Evolutionary conservation across 441 rosid genomes (phyloP).

Genomic region (Croton laevigatus): DNA sequence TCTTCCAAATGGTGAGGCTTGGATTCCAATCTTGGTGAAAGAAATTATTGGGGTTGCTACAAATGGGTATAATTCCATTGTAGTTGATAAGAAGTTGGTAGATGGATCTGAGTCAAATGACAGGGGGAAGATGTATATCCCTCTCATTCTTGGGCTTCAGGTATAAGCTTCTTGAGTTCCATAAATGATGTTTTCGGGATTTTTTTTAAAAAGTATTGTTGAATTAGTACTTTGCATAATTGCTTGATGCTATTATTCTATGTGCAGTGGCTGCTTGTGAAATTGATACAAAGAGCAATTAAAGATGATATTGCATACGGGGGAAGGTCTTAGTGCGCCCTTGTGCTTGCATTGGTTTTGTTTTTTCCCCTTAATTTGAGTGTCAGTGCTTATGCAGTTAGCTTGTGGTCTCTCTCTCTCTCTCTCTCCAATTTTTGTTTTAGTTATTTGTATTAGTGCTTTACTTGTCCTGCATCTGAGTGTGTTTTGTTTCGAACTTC

Average conservation of each 20-base stretch:
- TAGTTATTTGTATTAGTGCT: neutral
- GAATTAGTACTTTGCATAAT: neutral
- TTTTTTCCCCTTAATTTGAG: too few species aligned
- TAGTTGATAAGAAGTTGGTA: slow-evolving; percentile 75
- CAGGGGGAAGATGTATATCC: slow-evolving; percentile 60
- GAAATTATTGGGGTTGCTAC: slow-evolving; percentile 65
- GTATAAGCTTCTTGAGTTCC: slow-evolving; percentile 26
- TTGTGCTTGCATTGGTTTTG: neutral
- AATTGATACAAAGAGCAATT: slow-evolving; percentile 67
- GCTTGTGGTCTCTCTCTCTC: neutral
- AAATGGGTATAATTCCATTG: slow-evolving; percentile 48
- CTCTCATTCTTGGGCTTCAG: slow-evolving; percentile 58
- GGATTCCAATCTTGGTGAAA: slow-evolving; percentile 81
- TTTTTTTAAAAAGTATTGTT: neutral
- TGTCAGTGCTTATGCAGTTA: slow-evolving; percentile 8
- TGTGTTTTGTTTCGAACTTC: neutral
- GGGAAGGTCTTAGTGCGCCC: slow-evolving; percentile 47
- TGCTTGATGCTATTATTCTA: neutral
- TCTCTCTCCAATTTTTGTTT: neutral
- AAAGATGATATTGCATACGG: slow-evolving; percentile 51
- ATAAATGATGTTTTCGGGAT: neutral
- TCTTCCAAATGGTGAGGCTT: slow-evolving; percentile 74
- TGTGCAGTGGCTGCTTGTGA: slow-evolving; percentile 59
- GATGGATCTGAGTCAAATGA: slow-evolving; percentile 73
- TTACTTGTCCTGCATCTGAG: slow-evolving; percentile 12